Evolutionary conservation across 2,329 filamentous ascomycete species (phyloP).

Genomic region (Monosporascus ibericus): DNA sequence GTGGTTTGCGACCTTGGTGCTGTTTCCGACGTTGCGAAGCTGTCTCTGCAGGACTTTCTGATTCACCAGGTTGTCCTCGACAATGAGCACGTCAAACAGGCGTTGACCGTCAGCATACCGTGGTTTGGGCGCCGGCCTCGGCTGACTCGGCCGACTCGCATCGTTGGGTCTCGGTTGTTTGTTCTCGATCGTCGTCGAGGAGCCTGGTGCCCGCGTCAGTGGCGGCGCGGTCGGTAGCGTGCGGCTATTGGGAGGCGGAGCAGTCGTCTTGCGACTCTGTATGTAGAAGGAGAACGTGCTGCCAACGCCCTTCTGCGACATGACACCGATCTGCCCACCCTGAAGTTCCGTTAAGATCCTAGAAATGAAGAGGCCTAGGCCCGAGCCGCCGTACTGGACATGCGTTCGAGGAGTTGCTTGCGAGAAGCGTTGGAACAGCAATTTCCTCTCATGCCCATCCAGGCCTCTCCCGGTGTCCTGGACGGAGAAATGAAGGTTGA

Average conservation of each 20-base stretch:
- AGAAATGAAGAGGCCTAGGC: conserved; percentile 69
- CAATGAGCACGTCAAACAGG: conserved; percentile 53
- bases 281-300: conserved; percentile 76
- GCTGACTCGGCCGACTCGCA: conserved; percentile 3
- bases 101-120: conserved; percentile 25
- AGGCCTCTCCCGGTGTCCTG: conserved; percentile 66
- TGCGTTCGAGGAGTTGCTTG: conserved; percentile 64
- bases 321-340: conserved; percentile 70
- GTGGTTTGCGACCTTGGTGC: conserved; percentile 58
- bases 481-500: conserved; percentile 68
- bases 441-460: conserved; percentile 57
- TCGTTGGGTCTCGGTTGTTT: conserved; percentile 15
- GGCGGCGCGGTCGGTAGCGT: conserved; percentile 22
- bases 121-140: conserved; percentile 12
- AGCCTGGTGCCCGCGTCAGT: conserved; percentile 25
- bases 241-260: conserved; percentile 32
- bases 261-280: conserved; percentile 53
- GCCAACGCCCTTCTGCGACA: conserved; percentile 59
- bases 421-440: conserved; percentile 63
- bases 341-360: conserved; percentile 70
- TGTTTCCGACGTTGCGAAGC: conserved; percentile 54
- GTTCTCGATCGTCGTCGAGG: conserved; percentile 26
- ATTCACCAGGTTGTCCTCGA: conserved; percentile 64
- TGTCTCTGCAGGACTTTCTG: conserved; percentile 58
- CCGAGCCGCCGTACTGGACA: conserved; percentile 66